phyloP scores from a whole-genome alignment of 345 rosid species.

The Citrus maxima region DNA sequence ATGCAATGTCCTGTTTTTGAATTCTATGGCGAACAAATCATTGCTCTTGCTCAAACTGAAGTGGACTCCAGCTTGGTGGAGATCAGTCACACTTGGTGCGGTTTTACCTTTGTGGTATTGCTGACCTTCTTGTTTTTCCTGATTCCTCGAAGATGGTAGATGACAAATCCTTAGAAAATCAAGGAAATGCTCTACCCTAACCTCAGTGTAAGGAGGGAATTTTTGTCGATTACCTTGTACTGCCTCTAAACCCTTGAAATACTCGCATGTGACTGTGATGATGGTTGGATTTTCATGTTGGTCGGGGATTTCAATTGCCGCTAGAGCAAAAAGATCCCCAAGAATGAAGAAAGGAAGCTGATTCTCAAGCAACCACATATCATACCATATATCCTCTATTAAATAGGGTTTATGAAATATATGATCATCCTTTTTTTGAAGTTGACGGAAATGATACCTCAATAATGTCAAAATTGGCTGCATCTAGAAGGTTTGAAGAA shows the following conservation, averaged over 20 bases:
- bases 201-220: not conserved
- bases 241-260: not conserved
- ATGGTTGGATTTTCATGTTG: not conserved
- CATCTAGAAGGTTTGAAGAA: no score
- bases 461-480: no score
- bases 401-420: not conserved
- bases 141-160: not conserved
- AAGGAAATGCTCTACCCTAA: not conserved
- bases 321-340: not conserved
- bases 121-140: not conserved
- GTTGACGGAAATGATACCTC: not conserved
- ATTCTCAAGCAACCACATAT: slow-evolving; percentile 14
- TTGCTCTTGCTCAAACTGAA: no score
- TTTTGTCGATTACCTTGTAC: not conserved
- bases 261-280: not conserved
- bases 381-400: not conserved
- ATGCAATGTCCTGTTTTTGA: no score
- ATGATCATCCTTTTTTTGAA: not conserved
- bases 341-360: slow-evolving; percentile 11
- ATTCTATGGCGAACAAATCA: no score
- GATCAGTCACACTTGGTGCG: no score
- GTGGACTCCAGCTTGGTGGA: no score
- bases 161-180: not conserved
- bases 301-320: not conserved
- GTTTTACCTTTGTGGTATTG: not conserved